Evolutionary conservation across 768 basidiomycete genomes (phyloP).

Genomic region (Lactifluus subvellereus): DNA sequence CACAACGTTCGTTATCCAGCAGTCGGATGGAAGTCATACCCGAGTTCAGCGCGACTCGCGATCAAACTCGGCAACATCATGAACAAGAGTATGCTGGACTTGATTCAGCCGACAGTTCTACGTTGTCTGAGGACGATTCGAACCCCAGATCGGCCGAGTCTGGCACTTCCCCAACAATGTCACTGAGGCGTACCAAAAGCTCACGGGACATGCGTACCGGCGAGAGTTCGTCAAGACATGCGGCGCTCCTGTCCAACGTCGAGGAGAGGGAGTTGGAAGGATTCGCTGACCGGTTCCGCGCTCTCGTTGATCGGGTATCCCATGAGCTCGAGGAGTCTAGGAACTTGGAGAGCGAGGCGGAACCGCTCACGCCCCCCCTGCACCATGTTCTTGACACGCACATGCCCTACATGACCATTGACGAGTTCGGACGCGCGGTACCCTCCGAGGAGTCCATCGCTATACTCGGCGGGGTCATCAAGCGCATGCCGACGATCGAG

Average conservation of each 20-base stretch:
- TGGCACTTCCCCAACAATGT: background rate
- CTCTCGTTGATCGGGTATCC: slow-evolving; percentile 44
- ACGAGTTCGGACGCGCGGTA: slow-evolving; percentile 35
- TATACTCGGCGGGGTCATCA: slow-evolving; percentile 57
- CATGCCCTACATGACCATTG: slow-evolving; percentile 35
- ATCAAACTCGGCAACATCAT: background rate
- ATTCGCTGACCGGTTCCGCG: slow-evolving; percentile 48
- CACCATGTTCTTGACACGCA: slow-evolving; percentile 23
- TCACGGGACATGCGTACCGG: background rate
- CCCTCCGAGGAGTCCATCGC: slow-evolving; percentile 47
- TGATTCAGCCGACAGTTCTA: slow-evolving; percentile 6
- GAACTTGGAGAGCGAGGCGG: slow-evolving; percentile 28
- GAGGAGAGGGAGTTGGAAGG: slow-evolving; percentile 36
- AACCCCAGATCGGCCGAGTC: slow-evolving; percentile 8
- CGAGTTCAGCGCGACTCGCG: slow-evolving; percentile 6
- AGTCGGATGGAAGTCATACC: slow-evolving; percentile 17
- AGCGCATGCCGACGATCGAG: slow-evolving; percentile 80
- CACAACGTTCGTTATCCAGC: slow-evolving; percentile 15
- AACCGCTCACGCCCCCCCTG: slow-evolving; percentile 5
- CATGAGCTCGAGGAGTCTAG: slow-evolving; percentile 49
- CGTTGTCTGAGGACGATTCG: slow-evolving; percentile 17
- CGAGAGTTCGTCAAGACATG: background rate
- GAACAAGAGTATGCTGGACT: slow-evolving; percentile 3
- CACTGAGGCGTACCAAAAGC: slow-evolving; percentile 9
- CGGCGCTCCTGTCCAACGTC: background rate